Evolutionary conservation across 768 basidiomycete genomes (phyloP).

Genomic region (Russula ochroleuca): DNA sequence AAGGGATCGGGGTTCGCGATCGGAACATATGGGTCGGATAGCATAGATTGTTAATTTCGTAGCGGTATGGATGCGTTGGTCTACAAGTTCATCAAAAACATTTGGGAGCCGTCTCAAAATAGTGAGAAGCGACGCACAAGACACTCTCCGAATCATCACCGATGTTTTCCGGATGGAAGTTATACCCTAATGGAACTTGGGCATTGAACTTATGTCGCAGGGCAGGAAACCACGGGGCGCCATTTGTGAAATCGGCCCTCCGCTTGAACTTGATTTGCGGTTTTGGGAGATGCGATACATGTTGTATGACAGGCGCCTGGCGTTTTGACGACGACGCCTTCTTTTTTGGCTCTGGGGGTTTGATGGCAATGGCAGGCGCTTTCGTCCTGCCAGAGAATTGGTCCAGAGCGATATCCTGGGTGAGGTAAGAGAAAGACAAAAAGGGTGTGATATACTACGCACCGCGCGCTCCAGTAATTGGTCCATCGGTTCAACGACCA

Average conservation of each 20-base stretch:
- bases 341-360: conserved; percentile 39
- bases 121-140: conserved; percentile 3
- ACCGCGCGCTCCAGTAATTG: conserved; percentile 80
- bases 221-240: conserved; percentile 59
- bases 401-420: conserved; percentile 81
- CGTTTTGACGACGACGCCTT: conserved; percentile 39
- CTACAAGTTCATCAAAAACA: conserved; percentile 31
- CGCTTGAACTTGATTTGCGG: conserved; percentile 74
- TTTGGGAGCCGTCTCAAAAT: background rate
- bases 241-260: conserved; percentile 53
- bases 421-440: conserved; percentile 5
- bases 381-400: conserved; percentile 68
- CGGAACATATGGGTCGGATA: conserved; percentile 70
- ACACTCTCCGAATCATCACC: conserved; percentile 26
- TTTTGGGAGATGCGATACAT: conserved; percentile 71
- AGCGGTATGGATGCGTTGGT: conserved; percentile 70
- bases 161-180: conserved; percentile 38
- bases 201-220: conserved; percentile 79
- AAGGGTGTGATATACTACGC: conserved; percentile 30
- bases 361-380: conserved; percentile 57
- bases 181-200: conserved; percentile 73
- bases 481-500: conserved; percentile 83
- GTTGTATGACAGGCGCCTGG: conserved; percentile 59
- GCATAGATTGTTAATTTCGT: conserved; percentile 71
- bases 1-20: conserved; percentile 46